Evolutionary conservation across 2,329 filamentous ascomycete genomes (phyloP).

Genomic region (Metarhizium sp.): DNA sequence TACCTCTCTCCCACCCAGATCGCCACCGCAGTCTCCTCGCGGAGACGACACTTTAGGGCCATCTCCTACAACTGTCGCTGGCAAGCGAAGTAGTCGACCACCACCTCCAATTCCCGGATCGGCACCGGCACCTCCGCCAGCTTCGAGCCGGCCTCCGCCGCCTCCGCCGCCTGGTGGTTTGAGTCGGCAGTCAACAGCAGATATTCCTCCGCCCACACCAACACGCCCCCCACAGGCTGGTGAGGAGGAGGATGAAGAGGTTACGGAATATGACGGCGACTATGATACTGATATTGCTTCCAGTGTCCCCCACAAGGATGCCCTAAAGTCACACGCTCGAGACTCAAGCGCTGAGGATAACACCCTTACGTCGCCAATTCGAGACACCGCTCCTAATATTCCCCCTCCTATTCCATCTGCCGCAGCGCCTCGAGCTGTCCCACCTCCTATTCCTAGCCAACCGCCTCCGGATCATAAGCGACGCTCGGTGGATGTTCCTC

Average conservation of each 20-base stretch:
- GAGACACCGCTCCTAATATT: slow-evolving; percentile 33
- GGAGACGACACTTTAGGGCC: slow-evolving; percentile 34
- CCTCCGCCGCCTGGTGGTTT: slow-evolving; percentile 38
- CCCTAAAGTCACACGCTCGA: slow-evolving; percentile 70
- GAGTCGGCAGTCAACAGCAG: slow-evolving; percentile 51
- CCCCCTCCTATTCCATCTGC: slow-evolving; percentile 48
- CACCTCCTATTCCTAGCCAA: slow-evolving; percentile 57
- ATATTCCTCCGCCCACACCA: slow-evolving; percentile 36
- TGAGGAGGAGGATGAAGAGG: slow-evolving; percentile 65
- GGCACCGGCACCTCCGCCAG: slow-evolving; percentile 34
- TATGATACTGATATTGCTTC: slow-evolving; percentile 97
- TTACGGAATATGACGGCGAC: slow-evolving; percentile 93
- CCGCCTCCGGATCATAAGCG: slow-evolving; percentile 44
- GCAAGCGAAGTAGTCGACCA: slow-evolving; percentile 46
- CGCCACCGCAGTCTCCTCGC: slow-evolving; percentile 25
- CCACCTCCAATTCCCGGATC: slow-evolving; percentile 53
- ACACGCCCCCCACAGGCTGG: slow-evolving; percentile 33
- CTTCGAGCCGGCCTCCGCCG: slow-evolving; percentile 53
- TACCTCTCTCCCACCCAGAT: slow-evolving; percentile 18
- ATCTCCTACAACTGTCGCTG: slow-evolving; percentile 28
- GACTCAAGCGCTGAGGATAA: slow-evolving; percentile 69
- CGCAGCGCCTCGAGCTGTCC: slow-evolving; percentile 47
- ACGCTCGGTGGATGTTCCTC: slow-evolving; percentile 61
- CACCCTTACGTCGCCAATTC: slow-evolving; percentile 46
- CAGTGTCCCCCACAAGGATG: slow-evolving; percentile 89